Evolutionary conservation across 139 green algal genomes (phyloP).

Genomic region (Axilococcus clingmanii): DNA sequence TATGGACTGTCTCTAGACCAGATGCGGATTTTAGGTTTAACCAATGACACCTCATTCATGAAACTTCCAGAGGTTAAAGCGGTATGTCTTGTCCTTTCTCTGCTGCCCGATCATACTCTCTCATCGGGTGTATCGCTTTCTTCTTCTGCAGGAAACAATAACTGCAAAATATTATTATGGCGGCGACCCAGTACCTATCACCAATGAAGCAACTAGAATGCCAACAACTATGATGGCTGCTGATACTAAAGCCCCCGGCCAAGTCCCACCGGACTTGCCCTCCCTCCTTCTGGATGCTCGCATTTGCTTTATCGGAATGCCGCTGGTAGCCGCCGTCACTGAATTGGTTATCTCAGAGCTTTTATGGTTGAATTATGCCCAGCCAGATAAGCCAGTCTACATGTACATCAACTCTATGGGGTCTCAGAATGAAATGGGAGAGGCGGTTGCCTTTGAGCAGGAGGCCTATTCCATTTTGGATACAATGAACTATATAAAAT

Average conservation of each 20-base stretch:
- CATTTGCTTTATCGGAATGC: slow-evolving; percentile 86
- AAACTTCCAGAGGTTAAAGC: slow-evolving; percentile 15
- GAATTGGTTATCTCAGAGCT: slow-evolving; percentile 81
- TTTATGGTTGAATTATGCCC: slow-evolving; percentile 75
- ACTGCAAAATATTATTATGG: slow-evolving; percentile 39
- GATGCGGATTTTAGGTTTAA: slow-evolving; percentile 44
- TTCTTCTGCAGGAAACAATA: slow-evolving; percentile 19
- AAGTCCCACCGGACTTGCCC: slow-evolving; percentile 74
- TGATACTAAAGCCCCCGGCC: slow-evolving; percentile 27
- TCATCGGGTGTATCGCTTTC: too few species aligned
- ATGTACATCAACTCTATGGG: slow-evolving; percentile 84
- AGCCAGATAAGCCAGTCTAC: slow-evolving; percentile 64
- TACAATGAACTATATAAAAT: slow-evolving; percentile 70
- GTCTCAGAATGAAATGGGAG: slow-evolving; percentile 29
- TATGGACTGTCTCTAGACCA: slow-evolving; percentile 41
- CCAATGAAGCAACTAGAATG: slow-evolving; percentile 8
- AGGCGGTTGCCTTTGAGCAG: slow-evolving; percentile 77
- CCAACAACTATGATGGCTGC: too few species aligned
- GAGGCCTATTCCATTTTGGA: slow-evolving; percentile 82
- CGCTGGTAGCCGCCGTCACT: slow-evolving; percentile 78
- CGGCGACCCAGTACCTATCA: slow-evolving; percentile 26
- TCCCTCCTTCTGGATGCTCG: slow-evolving; percentile 74
- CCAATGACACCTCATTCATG: background rate
- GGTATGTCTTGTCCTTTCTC: slow-evolving; percentile 19
- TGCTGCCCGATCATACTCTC: too few species aligned